Evolutionary conservation across 1,284 basidiomycete genomes (phyloP), one percentile per base, ranked within the genome.

Genomic region (Boletus sp.): DNA sequence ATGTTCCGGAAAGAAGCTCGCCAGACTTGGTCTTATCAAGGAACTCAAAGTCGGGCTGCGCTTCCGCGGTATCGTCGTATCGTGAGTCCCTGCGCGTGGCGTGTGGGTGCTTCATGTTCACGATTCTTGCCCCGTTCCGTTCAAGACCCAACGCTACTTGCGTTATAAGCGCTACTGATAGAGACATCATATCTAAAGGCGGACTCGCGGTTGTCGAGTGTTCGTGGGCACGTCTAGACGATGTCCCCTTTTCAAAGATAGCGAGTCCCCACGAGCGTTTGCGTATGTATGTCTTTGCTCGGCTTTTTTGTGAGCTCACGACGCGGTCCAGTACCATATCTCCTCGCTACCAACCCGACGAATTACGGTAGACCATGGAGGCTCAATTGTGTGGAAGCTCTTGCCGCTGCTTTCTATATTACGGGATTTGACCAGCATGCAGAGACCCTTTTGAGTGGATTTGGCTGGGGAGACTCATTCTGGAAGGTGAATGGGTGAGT

Each of bases 201-300:
- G 95, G 95, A 0, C 71, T 98, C 1, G 95, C 95, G 0, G 95
- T 99, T 8, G 93, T 99, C 2, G 95, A 99, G 65, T 97, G 94
- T 67, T 94, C 91, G 4, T 99, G 95, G 95, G 95, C 95, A 2
- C 77, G 94, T 17, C 71, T 98, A 7, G 91, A 94, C 46, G 94
- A 98, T 55, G 85, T 98, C 2, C 95, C 95, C 0, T 99, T 96
- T 65, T 75, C 79, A 45, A 97, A 96, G 69, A 95, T 98, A 59
- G 81, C 90, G 17, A 91, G 90, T 55, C 93, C 94, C 0, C 80
- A 97, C 60, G 95, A 99, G 72, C 80, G 95, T 10, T 69, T 98
- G 30, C 62, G 93, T 95, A 57, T 55, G 91, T 80, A 5, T 4
- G 2, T 23, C 5, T 7, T 40, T n/a, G 3, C 27, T 17, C 27